phyloP scores from a whole-genome alignment of 176 grass and related monocot species.

The Rhynchospora breviuscula region DNA sequence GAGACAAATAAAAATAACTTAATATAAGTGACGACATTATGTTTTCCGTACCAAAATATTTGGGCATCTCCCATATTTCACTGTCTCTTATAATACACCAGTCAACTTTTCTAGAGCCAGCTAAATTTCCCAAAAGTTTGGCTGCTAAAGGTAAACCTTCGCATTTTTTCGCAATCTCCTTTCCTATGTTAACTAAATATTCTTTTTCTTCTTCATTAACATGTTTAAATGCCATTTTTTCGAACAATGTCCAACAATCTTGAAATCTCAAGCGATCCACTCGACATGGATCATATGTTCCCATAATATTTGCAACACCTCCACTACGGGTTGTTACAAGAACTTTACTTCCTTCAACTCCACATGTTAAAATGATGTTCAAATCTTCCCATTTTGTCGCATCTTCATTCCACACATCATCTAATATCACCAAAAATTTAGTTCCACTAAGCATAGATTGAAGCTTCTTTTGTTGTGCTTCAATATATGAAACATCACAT shows the following conservation, averaged over 20 bases:
- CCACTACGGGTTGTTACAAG: constrained; percentile 11
- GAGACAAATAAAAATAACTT: no score
- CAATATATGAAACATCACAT: not conserved
- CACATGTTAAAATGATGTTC: not conserved
- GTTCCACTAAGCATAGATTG: not conserved
- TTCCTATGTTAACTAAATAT: not conserved
- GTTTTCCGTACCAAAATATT: not conserved
- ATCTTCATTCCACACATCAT: constrained; percentile 27
- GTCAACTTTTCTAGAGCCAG: not conserved
- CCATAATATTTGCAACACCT: not conserved
- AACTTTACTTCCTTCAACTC: constrained; percentile 17
- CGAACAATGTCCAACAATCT: constrained; percentile 3
- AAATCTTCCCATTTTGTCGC: not conserved
- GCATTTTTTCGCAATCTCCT: constrained; percentile 3
- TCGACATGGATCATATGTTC: not conserved
- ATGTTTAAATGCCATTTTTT: not conserved
- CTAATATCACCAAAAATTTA: constrained; percentile 23
- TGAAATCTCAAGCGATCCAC: not conserved
- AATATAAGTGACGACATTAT: not conserved
- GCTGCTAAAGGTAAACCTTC: constrained; percentile 15
- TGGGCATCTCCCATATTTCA: constrained; percentile 12
- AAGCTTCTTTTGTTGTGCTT: not conserved
- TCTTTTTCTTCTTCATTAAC: not conserved
- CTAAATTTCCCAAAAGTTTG: constrained; percentile 18
- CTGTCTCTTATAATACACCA: constrained; percentile 13